Evolutionary conservation across 2,329 filamentous ascomycete genomes (phyloP).

Genomic region (Lachnellula willkommii): DNA sequence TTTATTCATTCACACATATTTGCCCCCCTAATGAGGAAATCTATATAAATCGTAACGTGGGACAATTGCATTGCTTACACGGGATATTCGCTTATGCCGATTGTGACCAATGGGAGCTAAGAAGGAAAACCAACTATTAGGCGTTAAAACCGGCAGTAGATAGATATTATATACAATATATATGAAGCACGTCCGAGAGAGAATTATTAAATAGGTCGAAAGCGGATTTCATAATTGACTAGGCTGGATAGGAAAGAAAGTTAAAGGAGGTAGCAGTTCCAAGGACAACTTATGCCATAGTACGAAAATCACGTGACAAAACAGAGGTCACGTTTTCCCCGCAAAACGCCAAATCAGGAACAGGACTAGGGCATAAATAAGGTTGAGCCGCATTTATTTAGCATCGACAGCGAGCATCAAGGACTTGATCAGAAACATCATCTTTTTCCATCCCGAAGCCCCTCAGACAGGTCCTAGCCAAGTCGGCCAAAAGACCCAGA

Average conservation of each 20-base stretch:
- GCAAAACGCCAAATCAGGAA: slow-evolving; percentile 9
- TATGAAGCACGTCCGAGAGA: too few species aligned
- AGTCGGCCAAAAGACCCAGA: neutral
- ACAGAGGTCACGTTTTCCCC: slow-evolving; percentile 1
- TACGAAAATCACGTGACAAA: neutral
- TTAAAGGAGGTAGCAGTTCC: neutral
- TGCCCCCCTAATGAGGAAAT: too few species aligned
- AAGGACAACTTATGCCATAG: neutral
- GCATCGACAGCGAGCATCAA: slow-evolving; percentile 6
- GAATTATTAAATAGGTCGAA: neutral
- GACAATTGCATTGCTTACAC: too few species aligned
- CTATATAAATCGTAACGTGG: too few species aligned
- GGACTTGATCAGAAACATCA: slow-evolving; percentile 4
- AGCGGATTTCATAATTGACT: neutral
- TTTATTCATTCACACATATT: too few species aligned
- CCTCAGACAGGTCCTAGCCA: neutral
- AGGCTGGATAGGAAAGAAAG: neutral
- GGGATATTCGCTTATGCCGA: too few species aligned
- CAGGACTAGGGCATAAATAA: slow-evolving; percentile 10
- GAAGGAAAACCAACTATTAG: too few species aligned
- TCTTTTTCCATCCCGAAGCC: slow-evolving; percentile 1
- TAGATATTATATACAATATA: too few species aligned
- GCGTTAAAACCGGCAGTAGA: too few species aligned
- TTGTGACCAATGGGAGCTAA: too few species aligned
- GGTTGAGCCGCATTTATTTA: slow-evolving; percentile 18